phyloP scores from a whole-genome alignment of 257 asterid genomes.

The Nicotiana attenuata region DNA sequence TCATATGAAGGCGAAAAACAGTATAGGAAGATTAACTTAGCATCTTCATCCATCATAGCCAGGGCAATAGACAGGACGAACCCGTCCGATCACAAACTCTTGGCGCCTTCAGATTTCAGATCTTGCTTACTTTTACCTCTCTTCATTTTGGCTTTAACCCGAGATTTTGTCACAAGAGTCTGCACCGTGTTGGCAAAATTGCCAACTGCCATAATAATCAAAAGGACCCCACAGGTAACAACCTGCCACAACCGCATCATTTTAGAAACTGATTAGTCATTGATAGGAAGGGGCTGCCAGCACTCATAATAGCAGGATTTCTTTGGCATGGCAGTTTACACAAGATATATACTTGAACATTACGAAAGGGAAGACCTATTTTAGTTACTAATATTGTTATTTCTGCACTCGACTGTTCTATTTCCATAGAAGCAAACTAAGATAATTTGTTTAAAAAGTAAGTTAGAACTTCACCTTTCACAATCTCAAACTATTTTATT shows the following conservation, averaged over 20 bases:
- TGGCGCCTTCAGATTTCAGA: constrained; percentile 39
- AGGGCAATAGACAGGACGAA: not conserved
- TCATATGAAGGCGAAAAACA: constrained; percentile 2
- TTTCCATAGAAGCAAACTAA: not conserved
- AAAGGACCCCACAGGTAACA: constrained; percentile 80
- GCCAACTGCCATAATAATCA: constrained; percentile 90
- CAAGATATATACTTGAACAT: not conserved
- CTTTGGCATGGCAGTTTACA: constrained; percentile 3
- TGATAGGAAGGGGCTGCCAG: not conserved
- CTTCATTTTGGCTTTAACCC: constrained; percentile 81
- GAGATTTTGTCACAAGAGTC: constrained; percentile 73
- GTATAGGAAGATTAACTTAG: not conserved
- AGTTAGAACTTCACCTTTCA: not conserved
- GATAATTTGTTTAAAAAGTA: not conserved
- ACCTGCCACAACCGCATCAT: constrained; percentile 42
- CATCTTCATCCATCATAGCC: constrained; percentile 18
- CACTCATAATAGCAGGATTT: not conserved
- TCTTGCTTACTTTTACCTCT: constrained; percentile 74
- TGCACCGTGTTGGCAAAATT: constrained; percentile 86
- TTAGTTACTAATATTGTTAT: not conserved
- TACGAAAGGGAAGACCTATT: not conserved
- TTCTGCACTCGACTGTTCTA: not conserved
- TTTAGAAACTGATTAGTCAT: not conserved
- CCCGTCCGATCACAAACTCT: constrained; percentile 25
- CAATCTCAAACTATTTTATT: not conserved